Conservation (phyloP, 345 rosid genomes). For the Cardamine occulta region DNA sequence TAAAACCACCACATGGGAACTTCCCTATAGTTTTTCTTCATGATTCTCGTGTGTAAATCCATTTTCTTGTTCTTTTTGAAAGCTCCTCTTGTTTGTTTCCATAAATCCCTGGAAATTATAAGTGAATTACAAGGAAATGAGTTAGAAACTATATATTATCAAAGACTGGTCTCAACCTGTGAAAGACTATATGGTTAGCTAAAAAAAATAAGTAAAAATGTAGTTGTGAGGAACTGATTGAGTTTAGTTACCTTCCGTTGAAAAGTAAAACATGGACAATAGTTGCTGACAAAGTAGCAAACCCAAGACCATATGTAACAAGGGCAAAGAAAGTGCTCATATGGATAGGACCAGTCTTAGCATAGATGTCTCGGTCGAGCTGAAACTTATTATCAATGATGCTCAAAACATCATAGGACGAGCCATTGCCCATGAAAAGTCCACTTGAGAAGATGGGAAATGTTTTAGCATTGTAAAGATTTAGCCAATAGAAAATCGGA, state of each 20-base stretch:
- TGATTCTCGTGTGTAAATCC: conserved; percentile 75
- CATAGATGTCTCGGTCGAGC: conserved; percentile 57
- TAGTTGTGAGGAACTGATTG: neutral
- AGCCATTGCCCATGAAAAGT: conserved; percentile 60
- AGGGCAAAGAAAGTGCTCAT: conserved; percentile 78
- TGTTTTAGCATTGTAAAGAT: conserved; percentile 69
- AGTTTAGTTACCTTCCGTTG: conserved; percentile 55
- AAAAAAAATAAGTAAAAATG: neutral
- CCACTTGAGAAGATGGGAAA: conserved; percentile 63
- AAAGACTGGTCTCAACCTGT: neutral
- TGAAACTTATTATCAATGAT: conserved; percentile 62
- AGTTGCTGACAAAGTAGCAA: conserved; percentile 74
- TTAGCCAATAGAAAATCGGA: conserved; percentile 67
- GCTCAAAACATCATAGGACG: conserved; percentile 54
- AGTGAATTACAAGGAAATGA: neutral
- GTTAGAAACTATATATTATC: neutral
- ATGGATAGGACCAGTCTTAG: conserved; percentile 54
- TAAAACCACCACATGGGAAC: conserved; percentile 88
- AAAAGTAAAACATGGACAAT: conserved; percentile 69
- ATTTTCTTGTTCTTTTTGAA: conserved; percentile 52
- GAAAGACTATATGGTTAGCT: conserved; percentile 3
- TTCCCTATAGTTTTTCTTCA: conserved; percentile 60
- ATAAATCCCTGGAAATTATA: conserved; percentile 52
- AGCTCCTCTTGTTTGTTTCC: conserved; percentile 59
- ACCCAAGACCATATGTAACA: conserved; percentile 73